These are phyloP conservation scores for Gynostemma pentaphyllum DNA, from an alignment of 306 rosid genomes.

Conservation along the genomic window DNA sequence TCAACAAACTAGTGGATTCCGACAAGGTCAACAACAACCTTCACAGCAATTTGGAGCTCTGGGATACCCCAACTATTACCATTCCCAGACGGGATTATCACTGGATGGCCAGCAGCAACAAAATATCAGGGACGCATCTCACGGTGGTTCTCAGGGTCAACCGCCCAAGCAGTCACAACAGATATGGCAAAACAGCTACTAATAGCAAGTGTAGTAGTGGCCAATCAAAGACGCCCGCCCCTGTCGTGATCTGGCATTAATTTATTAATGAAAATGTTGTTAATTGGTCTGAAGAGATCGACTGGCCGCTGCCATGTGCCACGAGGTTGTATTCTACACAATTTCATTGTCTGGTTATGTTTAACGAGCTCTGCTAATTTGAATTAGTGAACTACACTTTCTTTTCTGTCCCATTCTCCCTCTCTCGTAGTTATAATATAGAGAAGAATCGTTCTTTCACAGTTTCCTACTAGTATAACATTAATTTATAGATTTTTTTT, in stretches of 20 bases:
- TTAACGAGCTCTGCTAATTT: constrained; percentile 88
- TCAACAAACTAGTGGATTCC: constrained; percentile 65
- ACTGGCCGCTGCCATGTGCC: constrained; percentile 66
- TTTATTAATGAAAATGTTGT: constrained; percentile 42
- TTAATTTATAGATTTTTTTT: background rate
- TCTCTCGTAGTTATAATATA: constrained; percentile 6
- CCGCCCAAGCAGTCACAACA: constrained; percentile 90
- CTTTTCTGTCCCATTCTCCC: constrained; percentile 11
- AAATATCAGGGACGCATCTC: constrained; percentile 66
- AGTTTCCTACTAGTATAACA: background rate
- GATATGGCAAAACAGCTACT: constrained; percentile 95
- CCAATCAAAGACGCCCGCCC: constrained; percentile 38
- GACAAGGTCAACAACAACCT: constrained; percentile 93
- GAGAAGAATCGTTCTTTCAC: background rate
- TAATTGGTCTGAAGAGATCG: constrained; percentile 56
- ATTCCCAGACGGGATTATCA: constrained; percentile 71
- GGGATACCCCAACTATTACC: constrained; percentile 74
- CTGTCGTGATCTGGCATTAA: constrained; percentile 25
- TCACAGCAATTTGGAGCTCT: constrained; percentile 65
- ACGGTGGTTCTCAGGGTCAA: constrained; percentile 66
- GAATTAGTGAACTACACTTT: constrained; percentile 22
- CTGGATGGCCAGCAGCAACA: constrained; percentile 88
- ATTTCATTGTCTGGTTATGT: constrained; percentile 35
- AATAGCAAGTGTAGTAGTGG: constrained; percentile 58
- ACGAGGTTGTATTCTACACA: constrained; percentile 66